Percentiles rank a stretch among this genome's conserved stretches.
Conservation (phyloP, 345 rosid genomes). For the Linum lewisii region DNA sequence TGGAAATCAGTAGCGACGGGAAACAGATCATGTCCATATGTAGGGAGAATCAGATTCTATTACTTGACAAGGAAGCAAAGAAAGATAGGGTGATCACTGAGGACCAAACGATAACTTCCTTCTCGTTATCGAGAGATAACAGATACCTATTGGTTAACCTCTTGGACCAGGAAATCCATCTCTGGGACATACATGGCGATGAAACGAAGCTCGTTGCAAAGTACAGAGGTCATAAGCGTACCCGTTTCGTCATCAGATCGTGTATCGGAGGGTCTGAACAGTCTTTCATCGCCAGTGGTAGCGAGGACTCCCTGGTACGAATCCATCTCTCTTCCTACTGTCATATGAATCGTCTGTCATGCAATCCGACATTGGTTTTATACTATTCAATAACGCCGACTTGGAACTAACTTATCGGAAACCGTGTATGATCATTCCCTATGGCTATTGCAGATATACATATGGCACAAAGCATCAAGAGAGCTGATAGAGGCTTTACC, state of each 20-base stretch:
- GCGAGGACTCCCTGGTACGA: constrained; percentile 70
- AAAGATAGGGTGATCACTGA: constrained; percentile 51
- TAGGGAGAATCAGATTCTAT: constrained; percentile 37
- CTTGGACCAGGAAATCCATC: constrained; percentile 57
- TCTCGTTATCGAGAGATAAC: constrained; percentile 52
- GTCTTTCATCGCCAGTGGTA: constrained; percentile 60
- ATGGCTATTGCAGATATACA: constrained; percentile 37
- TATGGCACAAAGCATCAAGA: constrained; percentile 54
- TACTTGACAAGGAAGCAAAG: constrained; percentile 47
- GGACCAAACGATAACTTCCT: constrained; percentile 52
- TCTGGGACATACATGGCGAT: constrained; percentile 56
- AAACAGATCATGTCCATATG: constrained; percentile 50
- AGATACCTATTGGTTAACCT: constrained; percentile 50
- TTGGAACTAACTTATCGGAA: too few relatives aligned
- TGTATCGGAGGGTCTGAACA: constrained; percentile 67
- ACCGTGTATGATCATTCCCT: too few relatives aligned
- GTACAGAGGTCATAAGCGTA: constrained; percentile 52
- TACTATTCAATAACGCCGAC: too few relatives aligned
- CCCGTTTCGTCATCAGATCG: constrained; percentile 50
- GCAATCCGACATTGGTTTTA: too few relatives aligned
- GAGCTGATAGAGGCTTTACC: constrained; percentile 38
- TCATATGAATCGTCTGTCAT: too few relatives aligned
- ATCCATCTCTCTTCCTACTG: too few relatives aligned
- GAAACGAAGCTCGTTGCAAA: constrained; percentile 39
- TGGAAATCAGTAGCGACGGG: constrained; percentile 58